Evolutionary conservation across 352 stramenopile genomes (phyloP).

Genomic region (Phytophthora constricta): DNA sequence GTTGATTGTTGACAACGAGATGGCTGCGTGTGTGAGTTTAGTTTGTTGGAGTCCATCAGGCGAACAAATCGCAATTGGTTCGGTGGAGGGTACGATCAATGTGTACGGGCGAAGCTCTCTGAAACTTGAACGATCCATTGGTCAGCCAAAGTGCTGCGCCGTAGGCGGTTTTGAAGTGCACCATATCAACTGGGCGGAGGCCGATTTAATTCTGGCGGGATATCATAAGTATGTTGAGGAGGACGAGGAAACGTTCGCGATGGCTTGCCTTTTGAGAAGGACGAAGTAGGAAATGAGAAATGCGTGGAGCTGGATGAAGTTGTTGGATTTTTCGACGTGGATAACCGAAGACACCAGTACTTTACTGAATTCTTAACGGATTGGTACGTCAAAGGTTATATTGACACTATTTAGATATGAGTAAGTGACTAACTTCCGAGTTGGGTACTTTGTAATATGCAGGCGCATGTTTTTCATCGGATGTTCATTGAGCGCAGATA

Average conservation of each 20-base stretch:
- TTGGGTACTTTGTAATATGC: constrained; percentile 5
- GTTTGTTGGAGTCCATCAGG: constrained; percentile 61
- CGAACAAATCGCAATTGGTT: constrained; percentile 53
- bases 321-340: constrained; percentile 69
- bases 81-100: constrained; percentile 38
- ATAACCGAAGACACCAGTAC: constrained; percentile 63
- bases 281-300: constrained; percentile 40
- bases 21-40: constrained; percentile 17
- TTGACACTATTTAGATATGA: constrained; percentile 3
- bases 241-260: constrained; percentile 55
- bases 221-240: constrained; percentile 64
- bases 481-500: constrained; percentile 80
- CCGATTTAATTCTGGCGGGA: constrained; percentile 67
- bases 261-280: constrained; percentile 63
- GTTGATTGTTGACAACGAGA: neutral
- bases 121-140: constrained; percentile 41
- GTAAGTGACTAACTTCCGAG: neutral
- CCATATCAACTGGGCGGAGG: constrained; percentile 79
- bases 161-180: constrained; percentile 50
- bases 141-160: constrained; percentile 44
- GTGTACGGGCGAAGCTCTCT: constrained; percentile 44
- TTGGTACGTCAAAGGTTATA: constrained; percentile 40
- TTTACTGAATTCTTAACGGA: constrained; percentile 70
- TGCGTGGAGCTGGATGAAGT: constrained; percentile 67
- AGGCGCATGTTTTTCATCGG: constrained; percentile 86